phyloP scores from a whole-genome alignment of 2,329 filamentous ascomycete genomes.

The Dactylellina drechsleri region DNA sequence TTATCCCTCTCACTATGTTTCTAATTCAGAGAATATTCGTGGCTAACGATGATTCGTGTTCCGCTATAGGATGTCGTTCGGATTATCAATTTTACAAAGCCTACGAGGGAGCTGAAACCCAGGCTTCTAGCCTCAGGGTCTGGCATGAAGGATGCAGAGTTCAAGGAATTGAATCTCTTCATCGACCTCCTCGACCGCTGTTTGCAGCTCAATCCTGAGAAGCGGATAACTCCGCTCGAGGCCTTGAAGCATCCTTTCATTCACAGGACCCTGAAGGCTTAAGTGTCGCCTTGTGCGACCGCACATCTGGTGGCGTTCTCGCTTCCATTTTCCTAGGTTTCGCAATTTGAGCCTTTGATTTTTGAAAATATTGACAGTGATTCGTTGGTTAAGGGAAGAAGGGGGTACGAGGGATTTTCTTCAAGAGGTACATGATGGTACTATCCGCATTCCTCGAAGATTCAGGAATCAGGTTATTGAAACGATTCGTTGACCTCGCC shows the following conservation, averaged over 20 bases:
- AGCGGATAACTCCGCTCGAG: conserved; percentile 85
- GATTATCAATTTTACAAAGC: conserved; percentile 76
- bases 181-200: conserved; percentile 89
- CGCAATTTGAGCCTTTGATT: not conserved
- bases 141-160: conserved; percentile 77
- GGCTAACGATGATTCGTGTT: conserved; percentile 22
- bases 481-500: conserved; percentile 32
- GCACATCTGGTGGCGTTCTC: no score
- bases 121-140: conserved; percentile 78
- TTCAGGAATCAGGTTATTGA: conserved; percentile 9
- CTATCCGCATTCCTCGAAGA: conserved; percentile 1
- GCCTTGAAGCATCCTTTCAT: conserved; percentile 92
- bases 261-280: conserved; percentile 40
- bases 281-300: not conserved
- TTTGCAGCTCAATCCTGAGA: conserved; percentile 88
- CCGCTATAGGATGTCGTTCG: conserved; percentile 71
- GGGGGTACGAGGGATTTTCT: not conserved
- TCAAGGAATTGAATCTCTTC: conserved; percentile 82
- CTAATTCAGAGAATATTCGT: not conserved
- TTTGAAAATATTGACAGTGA: not conserved
- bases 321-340: conserved; percentile 1
- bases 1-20: no score
- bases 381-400: not conserved
- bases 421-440: conserved; percentile 24
- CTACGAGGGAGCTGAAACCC: conserved; percentile 82